Evolutionary conservation across 75 land plant species (phyloP).

Genomic region (Larix kaempferi): DNA sequence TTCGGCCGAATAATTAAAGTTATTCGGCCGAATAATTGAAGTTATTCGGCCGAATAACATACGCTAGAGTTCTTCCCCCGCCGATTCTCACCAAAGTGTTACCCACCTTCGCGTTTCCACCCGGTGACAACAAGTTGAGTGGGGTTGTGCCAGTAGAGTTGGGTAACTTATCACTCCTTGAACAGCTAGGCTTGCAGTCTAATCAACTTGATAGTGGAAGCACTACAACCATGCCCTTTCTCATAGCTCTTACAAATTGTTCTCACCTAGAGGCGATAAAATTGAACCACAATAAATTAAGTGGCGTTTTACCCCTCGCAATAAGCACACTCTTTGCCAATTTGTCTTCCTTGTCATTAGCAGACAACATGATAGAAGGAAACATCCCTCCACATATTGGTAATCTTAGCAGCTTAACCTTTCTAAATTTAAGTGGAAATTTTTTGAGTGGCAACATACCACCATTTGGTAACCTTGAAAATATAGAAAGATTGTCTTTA

Average conservation of each 20-base stretch:
- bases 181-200: constrained; percentile 17
- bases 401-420: constrained; percentile 21
- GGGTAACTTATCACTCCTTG: constrained; percentile 25
- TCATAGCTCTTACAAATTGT: constrained; percentile 10
- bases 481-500: constrained; percentile 7
- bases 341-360: constrained; percentile 5
- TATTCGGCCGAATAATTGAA: too few species aligned
- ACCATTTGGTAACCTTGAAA: constrained; percentile 24
- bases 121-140: constrained; percentile 16
- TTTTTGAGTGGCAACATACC: constrained; percentile 34
- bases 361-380: constrained; percentile 18
- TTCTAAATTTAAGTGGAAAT: constrained; percentile 24
- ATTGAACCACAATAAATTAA: constrained; percentile 15
- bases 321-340: constrained; percentile 8
- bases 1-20: too few species aligned
- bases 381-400: constrained; percentile 24
- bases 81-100: too few species aligned
- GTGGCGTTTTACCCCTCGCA: constrained; percentile 13
- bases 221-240: constrained; percentile 17
- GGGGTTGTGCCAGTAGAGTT: constrained; percentile 29
- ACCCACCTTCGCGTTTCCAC: too few species aligned
- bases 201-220: constrained; percentile 16
- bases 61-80: too few species aligned
- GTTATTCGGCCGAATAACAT: too few species aligned
- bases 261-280: constrained; percentile 7